A percentile compares a stretch with the other conserved stretches of the same genome.
Evolutionary conservation across 768 basidiomycete species (phyloP).

Genomic region (Termitomyces sp.): DNA sequence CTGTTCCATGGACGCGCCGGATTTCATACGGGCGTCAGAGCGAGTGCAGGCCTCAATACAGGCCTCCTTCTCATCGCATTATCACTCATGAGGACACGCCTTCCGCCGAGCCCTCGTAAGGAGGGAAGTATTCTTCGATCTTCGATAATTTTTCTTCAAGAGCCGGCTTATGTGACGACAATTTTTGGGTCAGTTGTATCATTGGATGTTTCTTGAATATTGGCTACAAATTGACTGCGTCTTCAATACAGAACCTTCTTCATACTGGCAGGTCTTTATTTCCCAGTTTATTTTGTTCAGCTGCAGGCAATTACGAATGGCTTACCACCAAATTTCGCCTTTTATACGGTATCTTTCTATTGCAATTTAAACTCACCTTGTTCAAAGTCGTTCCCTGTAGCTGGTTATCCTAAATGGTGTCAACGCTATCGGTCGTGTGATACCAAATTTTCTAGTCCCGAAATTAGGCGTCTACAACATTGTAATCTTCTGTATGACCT

Average conservation of each 20-base stretch:
- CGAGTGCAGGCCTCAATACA: constrained; percentile 16
- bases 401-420: constrained; percentile 49
- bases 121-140: constrained; percentile 22
- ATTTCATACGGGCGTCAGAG: constrained; percentile 42
- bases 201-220: background rate
- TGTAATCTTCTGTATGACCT: constrained; percentile 23
- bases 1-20: constrained; percentile 44
- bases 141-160: constrained; percentile 31
- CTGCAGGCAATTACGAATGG: constrained; percentile 45
- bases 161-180: constrained; percentile 38
- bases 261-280: constrained; percentile 36
- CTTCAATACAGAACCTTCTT: constrained; percentile 24
- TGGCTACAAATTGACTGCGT: background rate
- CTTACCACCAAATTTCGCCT: constrained; percentile 39
- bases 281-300: constrained; percentile 47
- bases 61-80: constrained; percentile 11
- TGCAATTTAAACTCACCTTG: background rate
- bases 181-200: constrained; percentile 27
- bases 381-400: constrained; percentile 19
- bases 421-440: constrained; percentile 33
- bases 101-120: constrained; percentile 30
- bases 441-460: constrained; percentile 30
- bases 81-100: constrained; percentile 33
- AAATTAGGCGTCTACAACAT: constrained; percentile 24
- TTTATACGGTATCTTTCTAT: constrained; percentile 41